Evolutionary conservation across 2,329 filamentous ascomycete species (phyloP), one percentile per base, ranked within the genome.

Genomic region (Hypoxylon sp.): DNA sequence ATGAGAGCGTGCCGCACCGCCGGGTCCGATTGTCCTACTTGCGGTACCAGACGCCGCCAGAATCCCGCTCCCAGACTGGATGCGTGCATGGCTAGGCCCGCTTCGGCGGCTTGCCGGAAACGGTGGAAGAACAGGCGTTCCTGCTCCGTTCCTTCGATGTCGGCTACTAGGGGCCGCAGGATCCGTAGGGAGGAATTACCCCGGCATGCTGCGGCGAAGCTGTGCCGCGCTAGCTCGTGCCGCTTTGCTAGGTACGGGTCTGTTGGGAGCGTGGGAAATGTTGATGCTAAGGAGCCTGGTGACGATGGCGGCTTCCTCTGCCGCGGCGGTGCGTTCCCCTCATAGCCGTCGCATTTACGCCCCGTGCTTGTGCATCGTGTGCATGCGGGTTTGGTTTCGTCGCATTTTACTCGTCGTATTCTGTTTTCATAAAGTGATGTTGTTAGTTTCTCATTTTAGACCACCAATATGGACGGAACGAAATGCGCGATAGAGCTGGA

Each of bases 271-370:
- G 26, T 29, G 26, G 10, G 17, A 11, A 48, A 39, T 3, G 55
- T 33, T 10, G 47, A 35, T 29, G 52, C 33, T 47, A 46, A 52
- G 1, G 50, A 29, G 42, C 29, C 26, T 4, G 61, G 46, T 39
- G 33, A 54, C 46, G 44, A 52, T 44, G 48, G 31, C 14, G 66
- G 42, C 35, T 66, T 69, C 63, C 59, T 63, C 24, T 58, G 59
- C 29, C 61, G 66, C 22, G 64, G 66, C 17, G 63, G 68, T 5
- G 62, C 59, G 5, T 47, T 22, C 10, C 59, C 66, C 57, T 74
- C 78, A 71, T 83, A 82, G 50, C 79, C 79, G 63, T 80, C 79
- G 62, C 79, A 80, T 58, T 73, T 77, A 26, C 78, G 74, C 3
- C 78, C 78, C 3, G 78, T 80, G 3, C 75, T 77, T 11, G 75